phyloP scores from a whole-genome alignment of 108 stramenopile species.

The Nitzschia sp. region DNA sequence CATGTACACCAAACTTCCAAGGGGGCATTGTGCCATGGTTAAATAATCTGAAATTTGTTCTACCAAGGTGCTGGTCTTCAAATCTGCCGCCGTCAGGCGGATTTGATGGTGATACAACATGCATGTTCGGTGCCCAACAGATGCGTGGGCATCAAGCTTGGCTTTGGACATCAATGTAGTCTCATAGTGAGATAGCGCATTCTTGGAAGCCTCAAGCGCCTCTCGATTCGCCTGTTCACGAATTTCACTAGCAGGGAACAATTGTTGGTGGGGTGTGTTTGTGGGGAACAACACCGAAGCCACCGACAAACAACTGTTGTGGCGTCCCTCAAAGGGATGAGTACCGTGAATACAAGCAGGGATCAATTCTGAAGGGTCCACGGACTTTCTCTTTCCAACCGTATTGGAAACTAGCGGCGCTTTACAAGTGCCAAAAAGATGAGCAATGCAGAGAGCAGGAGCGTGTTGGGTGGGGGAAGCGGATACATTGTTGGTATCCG shows the following conservation, averaged over 20 bases:
- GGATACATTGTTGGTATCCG: slow-evolving; percentile 5
- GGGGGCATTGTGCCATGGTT: slow-evolving; percentile 15
- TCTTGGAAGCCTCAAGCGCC: slow-evolving; percentile 1
- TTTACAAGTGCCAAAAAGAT: slow-evolving; percentile 27
- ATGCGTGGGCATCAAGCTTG: no score
- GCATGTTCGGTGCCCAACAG: no score
- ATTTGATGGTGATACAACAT: no score
- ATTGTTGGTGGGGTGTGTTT: no score
- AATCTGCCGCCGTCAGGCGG: background rate
- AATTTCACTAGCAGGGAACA: background rate
- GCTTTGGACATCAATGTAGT: background rate
- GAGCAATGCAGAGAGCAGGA: slow-evolving; percentile 16
- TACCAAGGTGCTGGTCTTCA: background rate
- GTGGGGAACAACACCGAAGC: no score
- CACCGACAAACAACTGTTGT: no score
- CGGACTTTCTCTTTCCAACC: background rate
- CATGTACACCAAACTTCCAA: slow-evolving; percentile 49
- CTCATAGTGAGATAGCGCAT: background rate
- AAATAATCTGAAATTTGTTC: slow-evolving; percentile 23
- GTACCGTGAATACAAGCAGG: background rate
- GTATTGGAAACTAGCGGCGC: background rate
- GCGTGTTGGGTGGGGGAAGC: background rate
- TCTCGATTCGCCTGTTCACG: background rate
- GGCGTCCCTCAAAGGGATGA: background rate
- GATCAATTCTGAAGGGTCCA: background rate